These are phyloP conservation scores for Populus tomentosa DNA, from an alignment of 441 rosid genomes.

Conservation along the genomic window DNA sequence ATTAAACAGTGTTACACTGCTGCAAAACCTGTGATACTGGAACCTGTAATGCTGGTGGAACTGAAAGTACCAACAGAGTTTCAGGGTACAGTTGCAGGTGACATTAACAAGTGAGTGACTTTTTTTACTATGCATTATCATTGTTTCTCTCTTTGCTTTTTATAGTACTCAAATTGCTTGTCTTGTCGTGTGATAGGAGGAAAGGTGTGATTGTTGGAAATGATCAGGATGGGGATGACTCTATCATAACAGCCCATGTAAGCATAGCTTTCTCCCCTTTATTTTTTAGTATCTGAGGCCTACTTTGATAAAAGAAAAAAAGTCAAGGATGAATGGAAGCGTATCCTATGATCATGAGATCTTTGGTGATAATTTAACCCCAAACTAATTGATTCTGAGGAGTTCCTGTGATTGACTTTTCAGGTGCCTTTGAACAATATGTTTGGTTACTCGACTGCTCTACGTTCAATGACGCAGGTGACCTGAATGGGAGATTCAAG, in stretches of 20 bases:
- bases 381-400: background rate
- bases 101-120: slow-evolving; percentile 78
- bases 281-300: background rate
- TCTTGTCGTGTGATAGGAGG: slow-evolving; percentile 50
- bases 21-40: slow-evolving; percentile 87
- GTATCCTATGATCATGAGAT: background rate
- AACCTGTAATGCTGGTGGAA: slow-evolving; percentile 94
- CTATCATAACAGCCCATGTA: slow-evolving; percentile 73
- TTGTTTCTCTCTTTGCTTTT: background rate
- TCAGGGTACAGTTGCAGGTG: slow-evolving; percentile 96
- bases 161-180: slow-evolving; percentile 7
- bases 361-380: background rate
- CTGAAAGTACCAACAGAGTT: slow-evolving; percentile 91
- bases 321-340: background rate
- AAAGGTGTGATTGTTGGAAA: slow-evolving; percentile 96
- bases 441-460: slow-evolving; percentile 96
- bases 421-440: slow-evolving; percentile 96
- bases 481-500: background rate
- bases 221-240: slow-evolving; percentile 99
- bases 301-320: background rate
- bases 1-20: slow-evolving; percentile 63
- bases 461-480: slow-evolving; percentile 97
- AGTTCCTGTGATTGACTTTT: slow-evolving; percentile 7
- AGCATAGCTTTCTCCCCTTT: slow-evolving; percentile 20
- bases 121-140: background rate